Evolutionary conservation across 2,329 filamentous ascomycete genomes (phyloP).

Genomic region (Chrysosporium queenslandicum): DNA sequence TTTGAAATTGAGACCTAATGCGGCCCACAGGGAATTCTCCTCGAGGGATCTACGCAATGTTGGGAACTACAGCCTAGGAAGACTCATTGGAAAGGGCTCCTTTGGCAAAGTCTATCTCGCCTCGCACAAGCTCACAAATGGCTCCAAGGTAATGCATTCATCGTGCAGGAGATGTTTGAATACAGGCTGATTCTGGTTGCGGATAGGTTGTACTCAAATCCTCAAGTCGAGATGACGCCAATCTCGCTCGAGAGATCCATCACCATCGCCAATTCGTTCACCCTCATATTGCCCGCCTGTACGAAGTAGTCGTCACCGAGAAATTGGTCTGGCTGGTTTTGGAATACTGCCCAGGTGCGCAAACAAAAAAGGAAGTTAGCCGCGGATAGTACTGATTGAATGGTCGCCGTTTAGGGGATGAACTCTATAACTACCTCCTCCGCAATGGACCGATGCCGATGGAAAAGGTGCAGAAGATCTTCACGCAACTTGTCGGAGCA

Average conservation of each 20-base stretch:
- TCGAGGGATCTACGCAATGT: constrained; percentile 83
- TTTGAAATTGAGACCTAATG: constrained; percentile 13
- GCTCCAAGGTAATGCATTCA: constrained; percentile 63
- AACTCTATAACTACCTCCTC: constrained; percentile 92
- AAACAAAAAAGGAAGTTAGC: background rate
- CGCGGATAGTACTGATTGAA: constrained; percentile 8
- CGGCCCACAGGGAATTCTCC: constrained; percentile 74
- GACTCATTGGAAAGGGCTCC: constrained; percentile 90
- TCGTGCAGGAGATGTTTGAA: background rate
- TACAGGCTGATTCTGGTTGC: constrained; percentile 11
- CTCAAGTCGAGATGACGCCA: constrained; percentile 88
- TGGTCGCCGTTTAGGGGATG: constrained; percentile 56
- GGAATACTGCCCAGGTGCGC: constrained; percentile 83
- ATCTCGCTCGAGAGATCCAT: constrained; percentile 93
- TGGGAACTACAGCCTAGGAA: constrained; percentile 86
- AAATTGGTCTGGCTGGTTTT: constrained; percentile 88
- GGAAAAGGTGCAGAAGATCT: constrained; percentile 86
- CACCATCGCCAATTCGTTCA: constrained; percentile 97
- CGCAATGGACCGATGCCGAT: constrained; percentile 73
- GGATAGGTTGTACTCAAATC: constrained; percentile 91
- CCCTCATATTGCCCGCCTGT: constrained; percentile 89
- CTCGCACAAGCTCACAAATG: constrained; percentile 93
- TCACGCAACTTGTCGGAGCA: constrained; percentile 87
- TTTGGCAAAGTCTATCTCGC: constrained; percentile 98
- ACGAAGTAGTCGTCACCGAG: constrained; percentile 97